Percentiles rank a stretch among this genome's conserved stretches.
phyloP scores from a whole-genome alignment of 805 yeast genomes.

The Ogataea paraovalis region DNA sequence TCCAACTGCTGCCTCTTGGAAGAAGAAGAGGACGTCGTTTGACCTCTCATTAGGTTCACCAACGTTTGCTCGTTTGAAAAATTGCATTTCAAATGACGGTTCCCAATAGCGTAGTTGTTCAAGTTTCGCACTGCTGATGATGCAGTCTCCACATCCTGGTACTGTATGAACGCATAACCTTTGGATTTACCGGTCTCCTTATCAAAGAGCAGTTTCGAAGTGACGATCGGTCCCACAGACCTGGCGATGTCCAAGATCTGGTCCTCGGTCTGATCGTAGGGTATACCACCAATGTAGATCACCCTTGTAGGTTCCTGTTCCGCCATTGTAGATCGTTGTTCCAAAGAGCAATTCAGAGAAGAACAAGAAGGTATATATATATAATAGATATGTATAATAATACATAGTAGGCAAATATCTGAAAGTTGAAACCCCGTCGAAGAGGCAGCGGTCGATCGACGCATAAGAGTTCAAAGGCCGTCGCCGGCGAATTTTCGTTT shows the following conservation, averaged over 20 bases:
- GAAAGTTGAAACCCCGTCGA: too few relatives aligned
- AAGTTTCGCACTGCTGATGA: slow-evolving; percentile 86
- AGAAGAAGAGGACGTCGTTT: too few relatives aligned
- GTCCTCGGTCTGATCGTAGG: slow-evolving; percentile 91
- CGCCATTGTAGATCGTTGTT: neutral
- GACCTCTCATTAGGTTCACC: slow-evolving; percentile 14
- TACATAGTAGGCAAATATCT: too few relatives aligned
- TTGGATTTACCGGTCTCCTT: slow-evolving; percentile 85
- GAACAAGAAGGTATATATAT: neutral
- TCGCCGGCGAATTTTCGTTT: too few relatives aligned
- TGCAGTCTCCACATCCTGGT: slow-evolving; percentile 79
- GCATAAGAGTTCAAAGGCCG: too few relatives aligned
- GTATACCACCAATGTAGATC: slow-evolving; percentile 82
- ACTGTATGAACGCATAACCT: slow-evolving; percentile 87
- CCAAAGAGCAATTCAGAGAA: too few relatives aligned
- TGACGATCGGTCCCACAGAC: slow-evolving; percentile 84
- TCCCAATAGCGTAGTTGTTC: slow-evolving; percentile 73
- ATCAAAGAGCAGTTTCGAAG: slow-evolving; percentile 75
- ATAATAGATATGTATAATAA: too few relatives aligned
- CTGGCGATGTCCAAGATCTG: slow-evolving; percentile 80
- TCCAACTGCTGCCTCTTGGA: slow-evolving; percentile 19
- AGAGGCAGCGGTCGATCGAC: too few relatives aligned
- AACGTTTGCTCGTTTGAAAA: slow-evolving; percentile 53
- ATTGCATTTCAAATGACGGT: slow-evolving; percentile 68
- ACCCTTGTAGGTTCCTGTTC: slow-evolving; percentile 34